These are phyloP conservation scores for Leccinum boreale DNA, from an alignment of 768 basidiomycete species.

Conservation along the genomic window DNA sequence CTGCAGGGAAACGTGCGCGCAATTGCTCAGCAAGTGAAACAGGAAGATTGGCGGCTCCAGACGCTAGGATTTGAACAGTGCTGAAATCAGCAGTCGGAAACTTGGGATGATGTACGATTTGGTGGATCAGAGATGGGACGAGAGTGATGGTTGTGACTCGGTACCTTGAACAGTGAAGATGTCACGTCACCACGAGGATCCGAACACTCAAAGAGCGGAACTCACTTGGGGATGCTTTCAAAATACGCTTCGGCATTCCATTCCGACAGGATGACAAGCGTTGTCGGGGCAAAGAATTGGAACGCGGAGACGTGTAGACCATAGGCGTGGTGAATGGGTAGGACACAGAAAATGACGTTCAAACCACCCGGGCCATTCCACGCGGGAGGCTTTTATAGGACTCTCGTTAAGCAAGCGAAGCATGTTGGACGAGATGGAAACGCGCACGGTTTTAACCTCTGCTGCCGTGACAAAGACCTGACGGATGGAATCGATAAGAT, in stretches of 20 bases:
- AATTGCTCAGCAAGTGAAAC: slow-evolving; percentile 47
- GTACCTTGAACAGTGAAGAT: slow-evolving; percentile 40
- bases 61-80: slow-evolving; percentile 40
- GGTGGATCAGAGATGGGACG: slow-evolving; percentile 64
- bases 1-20: slow-evolving; percentile 32
- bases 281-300: slow-evolving; percentile 45
- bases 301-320: slow-evolving; percentile 53
- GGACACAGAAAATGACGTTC: slow-evolving; percentile 50
- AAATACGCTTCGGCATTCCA: slow-evolving; percentile 58
- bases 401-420: background rate
- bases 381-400: slow-evolving; percentile 33
- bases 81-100: slow-evolving; percentile 50
- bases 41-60: slow-evolving; percentile 69
- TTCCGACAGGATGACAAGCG: slow-evolving; percentile 50
- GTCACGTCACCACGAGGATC: background rate
- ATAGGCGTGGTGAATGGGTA: slow-evolving; percentile 69
- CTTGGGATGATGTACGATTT: slow-evolving; percentile 54
- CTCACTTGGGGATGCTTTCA: slow-evolving; percentile 56
- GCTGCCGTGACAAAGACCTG: slow-evolving; percentile 35
- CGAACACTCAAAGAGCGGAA: background rate
- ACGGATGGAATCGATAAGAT: slow-evolving; percentile 44
- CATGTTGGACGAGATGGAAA: background rate
- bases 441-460: slow-evolving; percentile 39
- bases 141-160: slow-evolving; percentile 47
- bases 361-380: slow-evolving; percentile 42